Base-by-base conservation (phyloP, 2,329 filamentous ascomycete genomes). In the Ophiosphaerella narmari region DNA sequence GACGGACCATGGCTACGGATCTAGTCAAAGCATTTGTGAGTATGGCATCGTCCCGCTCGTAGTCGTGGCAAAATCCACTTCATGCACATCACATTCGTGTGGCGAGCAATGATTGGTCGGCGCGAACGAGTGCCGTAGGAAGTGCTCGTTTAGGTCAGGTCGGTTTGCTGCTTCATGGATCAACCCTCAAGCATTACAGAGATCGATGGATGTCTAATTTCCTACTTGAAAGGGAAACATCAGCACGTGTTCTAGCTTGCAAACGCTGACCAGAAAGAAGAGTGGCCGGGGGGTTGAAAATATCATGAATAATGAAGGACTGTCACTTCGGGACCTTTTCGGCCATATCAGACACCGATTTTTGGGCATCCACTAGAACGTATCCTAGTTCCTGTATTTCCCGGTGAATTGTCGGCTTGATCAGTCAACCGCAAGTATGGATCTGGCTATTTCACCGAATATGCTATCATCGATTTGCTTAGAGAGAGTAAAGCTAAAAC, bases 151-250 rank as follows among this genome's bases (percentile, higher is more conserved):
- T 47, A 41, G 54, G 50, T 5, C 50, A 45, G 43, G 29, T 31
- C 31, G 34, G 21, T 13, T 41, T 23, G 34, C 9, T 38, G 36
- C 44, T 50, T 47, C 57, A 57, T 57, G 57, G 57, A 60, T 60
- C 38, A 55, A 52, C 54, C 54, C 50, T 60, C 46, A 54, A 46
- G 43, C 43, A 26, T 43, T 43, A 46, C 54, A 57, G 57, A 39
- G 46, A 55, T 60, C 57, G 39, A 60, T 47, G 44, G 49, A 37
- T 32, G 24, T 34, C 5, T n/a, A 23, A 11, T 29, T 36, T 49
- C 41, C 24, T 55, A 32, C 52, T 54, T 36, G 38, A 50, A 40
- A n/a, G 26, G 51, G 54, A 44, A 57, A 46, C 41, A 21, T 34
- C 13, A 13, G 2, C 41, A 46, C 50, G 42, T 48, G 44, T 18